Base-by-base conservation (phyloP, 805 yeast genomes). In the Suhomyces sp. region DNA sequence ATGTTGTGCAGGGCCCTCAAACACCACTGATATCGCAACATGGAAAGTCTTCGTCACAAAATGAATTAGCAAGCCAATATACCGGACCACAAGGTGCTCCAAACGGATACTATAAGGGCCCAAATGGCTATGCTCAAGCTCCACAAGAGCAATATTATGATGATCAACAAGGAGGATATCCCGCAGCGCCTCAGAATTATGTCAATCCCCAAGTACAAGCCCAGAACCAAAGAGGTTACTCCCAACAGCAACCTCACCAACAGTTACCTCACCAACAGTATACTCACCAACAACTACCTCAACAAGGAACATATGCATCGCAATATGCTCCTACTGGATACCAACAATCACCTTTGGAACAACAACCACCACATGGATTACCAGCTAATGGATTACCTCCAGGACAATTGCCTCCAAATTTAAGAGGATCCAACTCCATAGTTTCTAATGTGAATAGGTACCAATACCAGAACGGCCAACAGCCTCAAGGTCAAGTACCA, bases 301-400 rank as follows among this genome's bases (percentile, higher is more conserved):
- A n/a, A n/a, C n/a, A n/a, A n/a, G n/a, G n/a, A n/a, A n/a, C 31
- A 27, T 6, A 16, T 17, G 24, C 11, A 6, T 17, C 12, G 12
- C 28, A 14, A 9, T 19, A 17, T 19, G 35, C 15, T 25, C 29
- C 28, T 20, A 33, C n/a, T 9, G 32, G 27, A 4, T 24, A 31
- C 16, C 25, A 33, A 11, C 36, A 36, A 35, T 30, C 35, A 11
- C 38, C 36, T 19, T 15, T 38, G 27, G 65, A 60, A 34, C 65
- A 56, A 38, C 47, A 44, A 12, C 63, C 58, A 5, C 64, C 58
- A 4, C 60, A 60, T 24, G 65, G 64, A 6, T 47, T 56, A 28
- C 62, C 64, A 12, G 33, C 54, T 9, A 53, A 53, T 25, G 69
- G 64, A 2, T 36, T 50, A 35, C 53, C 58, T 2, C 47, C 39